Evolutionary conservation across 1,139 yeast species (phyloP).

Genomic region (Saccharomyces hybrid): DNA sequence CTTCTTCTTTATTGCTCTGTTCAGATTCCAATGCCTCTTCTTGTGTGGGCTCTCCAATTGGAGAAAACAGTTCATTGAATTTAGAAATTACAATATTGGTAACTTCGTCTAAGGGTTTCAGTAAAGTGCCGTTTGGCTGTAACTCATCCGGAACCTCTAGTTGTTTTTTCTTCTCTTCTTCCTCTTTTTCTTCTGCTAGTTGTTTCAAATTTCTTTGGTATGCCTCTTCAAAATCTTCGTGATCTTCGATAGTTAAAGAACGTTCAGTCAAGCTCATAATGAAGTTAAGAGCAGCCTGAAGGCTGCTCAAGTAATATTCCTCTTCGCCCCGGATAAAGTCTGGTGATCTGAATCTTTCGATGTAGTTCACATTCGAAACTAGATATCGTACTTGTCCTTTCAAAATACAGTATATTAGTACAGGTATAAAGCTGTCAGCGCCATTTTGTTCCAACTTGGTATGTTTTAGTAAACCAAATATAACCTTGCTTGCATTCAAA

Average conservation of each 20-base stretch:
- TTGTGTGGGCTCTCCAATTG: constrained; percentile 6
- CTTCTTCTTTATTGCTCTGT: constrained; percentile 27
- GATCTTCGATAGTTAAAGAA: constrained; percentile 58
- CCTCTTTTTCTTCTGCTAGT: constrained; percentile 2
- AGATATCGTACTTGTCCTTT: constrained; percentile 59
- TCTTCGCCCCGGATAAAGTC: constrained; percentile 82
- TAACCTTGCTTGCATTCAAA: constrained; percentile 84
- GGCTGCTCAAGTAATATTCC: constrained; percentile 78
- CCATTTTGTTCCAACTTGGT: constrained; percentile 59
- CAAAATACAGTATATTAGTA: constrained; percentile 70
- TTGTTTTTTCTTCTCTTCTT: not conserved
- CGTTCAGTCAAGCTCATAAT: constrained; percentile 52
- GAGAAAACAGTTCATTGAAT: constrained; percentile 22
- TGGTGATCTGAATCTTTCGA: constrained; percentile 71
- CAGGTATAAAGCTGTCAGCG: constrained; percentile 89
- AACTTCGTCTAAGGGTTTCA: constrained; percentile 28
- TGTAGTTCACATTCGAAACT: constrained; percentile 72
- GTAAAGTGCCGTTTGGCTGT: constrained; percentile 12
- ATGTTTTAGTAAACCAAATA: constrained; percentile 76
- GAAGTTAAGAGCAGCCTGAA: constrained; percentile 78
- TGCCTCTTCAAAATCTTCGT: constrained; percentile 46
- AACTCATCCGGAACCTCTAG: not conserved
- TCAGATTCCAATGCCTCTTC: constrained; percentile 5
- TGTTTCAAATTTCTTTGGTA: constrained; percentile 27
- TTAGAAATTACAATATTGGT: constrained; percentile 22